A percentile compares a stretch with the other conserved stretches of the same genome.
Evolutionary conservation across 78 protist genomes (phyloP).

Genomic region (Parvularia atlantis): DNA sequence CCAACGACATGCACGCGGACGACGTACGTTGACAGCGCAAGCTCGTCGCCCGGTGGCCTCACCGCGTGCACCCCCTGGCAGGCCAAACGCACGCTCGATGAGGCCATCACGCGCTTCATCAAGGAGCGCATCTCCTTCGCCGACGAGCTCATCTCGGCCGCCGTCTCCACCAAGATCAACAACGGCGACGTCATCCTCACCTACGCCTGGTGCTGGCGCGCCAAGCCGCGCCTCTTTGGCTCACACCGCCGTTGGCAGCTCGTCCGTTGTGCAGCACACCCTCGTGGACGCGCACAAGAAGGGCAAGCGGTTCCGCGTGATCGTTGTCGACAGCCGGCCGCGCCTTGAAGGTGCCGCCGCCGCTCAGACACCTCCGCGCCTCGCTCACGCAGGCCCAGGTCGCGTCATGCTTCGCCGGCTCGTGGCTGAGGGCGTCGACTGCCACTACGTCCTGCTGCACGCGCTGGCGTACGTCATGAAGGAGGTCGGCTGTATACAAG

Average conservation of each 20-base stretch:
- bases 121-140: conserved; percentile 61
- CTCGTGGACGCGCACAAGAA: conserved; percentile 45
- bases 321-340: conserved; percentile 86
- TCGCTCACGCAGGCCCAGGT: background rate
- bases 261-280: conserved; percentile 51
- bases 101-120: conserved; percentile 40
- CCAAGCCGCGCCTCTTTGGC: too few species aligned
- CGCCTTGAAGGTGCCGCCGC: conserved; percentile 58
- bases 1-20: background rate
- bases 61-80: background rate
- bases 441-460: conserved; percentile 65
- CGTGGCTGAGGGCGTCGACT: conserved; percentile 44
- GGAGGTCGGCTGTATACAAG: conserved; percentile 58
- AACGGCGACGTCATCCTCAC: conserved; percentile 78
- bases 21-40: background rate
- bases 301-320: conserved; percentile 61
- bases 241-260: conserved; percentile 18
- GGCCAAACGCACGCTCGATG: conserved; percentile 29
- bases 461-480: conserved; percentile 75
- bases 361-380: too few species aligned
- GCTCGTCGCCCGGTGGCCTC: background rate
- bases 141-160: conserved; percentile 31
- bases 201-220: conserved; percentile 33
- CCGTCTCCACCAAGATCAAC: conserved; percentile 36
- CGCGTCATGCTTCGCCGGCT: conserved; percentile 31